Evolutionary conservation across 768 basidiomycete species (phyloP).

Genomic region (Mycena indigotica): DNA sequence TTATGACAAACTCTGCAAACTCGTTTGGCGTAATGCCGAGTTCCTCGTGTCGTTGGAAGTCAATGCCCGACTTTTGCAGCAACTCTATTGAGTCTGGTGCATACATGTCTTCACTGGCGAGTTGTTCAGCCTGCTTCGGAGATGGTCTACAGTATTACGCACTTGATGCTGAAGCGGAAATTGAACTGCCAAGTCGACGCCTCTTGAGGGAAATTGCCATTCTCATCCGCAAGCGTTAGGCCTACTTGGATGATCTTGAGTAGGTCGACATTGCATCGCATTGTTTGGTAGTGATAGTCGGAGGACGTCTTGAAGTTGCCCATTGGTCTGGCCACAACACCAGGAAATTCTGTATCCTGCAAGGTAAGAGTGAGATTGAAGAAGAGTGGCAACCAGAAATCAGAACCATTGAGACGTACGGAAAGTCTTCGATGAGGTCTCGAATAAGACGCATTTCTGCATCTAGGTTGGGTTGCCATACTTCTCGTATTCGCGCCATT

Average conservation of each 20-base stretch:
- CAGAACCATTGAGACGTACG: constrained; percentile 89
- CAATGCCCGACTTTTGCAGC: constrained; percentile 92
- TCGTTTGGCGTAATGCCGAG: constrained; percentile 90
- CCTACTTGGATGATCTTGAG: constrained; percentile 98
- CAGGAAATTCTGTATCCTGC: constrained; percentile 98
- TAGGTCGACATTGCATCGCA: constrained; percentile 98
- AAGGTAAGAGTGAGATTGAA: constrained; percentile 28
- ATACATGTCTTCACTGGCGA: constrained; percentile 91
- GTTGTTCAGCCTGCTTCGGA: constrained; percentile 1
- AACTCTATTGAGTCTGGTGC: constrained; percentile 97
- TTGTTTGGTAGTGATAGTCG: constrained; percentile 99
- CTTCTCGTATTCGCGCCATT: constrained; percentile 89
- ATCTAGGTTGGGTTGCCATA: constrained; percentile 94
- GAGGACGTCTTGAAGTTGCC: constrained; percentile 95
- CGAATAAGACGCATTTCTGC: constrained; percentile 88
- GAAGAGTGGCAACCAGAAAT: constrained; percentile 21
- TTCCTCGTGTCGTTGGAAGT: constrained; percentile 91
- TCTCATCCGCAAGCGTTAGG: constrained; percentile 90
- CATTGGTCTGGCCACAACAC: constrained; percentile 96
- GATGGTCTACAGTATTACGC: constrained; percentile 30
- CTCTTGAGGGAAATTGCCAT: constrained; percentile 89
- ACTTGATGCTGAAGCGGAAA: constrained; percentile 91
- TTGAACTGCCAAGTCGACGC: constrained; percentile 99
- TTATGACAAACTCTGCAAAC: constrained; percentile 97
- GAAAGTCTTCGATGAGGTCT: constrained; percentile 84